These are phyloP conservation scores for Podaxis sp. DNA, from an alignment of 768 basidiomycete species.

Conservation along the genomic window DNA sequence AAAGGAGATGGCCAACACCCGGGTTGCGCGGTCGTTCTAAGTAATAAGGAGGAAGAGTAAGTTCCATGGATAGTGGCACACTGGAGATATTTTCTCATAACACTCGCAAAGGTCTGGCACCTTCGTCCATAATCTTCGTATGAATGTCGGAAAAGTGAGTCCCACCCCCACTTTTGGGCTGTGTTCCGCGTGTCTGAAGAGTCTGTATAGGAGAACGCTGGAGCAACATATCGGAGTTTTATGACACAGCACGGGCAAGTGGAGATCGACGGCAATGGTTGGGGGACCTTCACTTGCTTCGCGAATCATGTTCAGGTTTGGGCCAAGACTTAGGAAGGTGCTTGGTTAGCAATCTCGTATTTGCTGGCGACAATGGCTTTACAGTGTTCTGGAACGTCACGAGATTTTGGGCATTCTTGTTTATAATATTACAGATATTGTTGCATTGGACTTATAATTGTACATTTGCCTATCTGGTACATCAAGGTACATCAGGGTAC, in stretches of 20 bases:
- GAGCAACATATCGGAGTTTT: slow-evolving; percentile 44
- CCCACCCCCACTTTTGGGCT: background rate
- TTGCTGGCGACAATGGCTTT: background rate
- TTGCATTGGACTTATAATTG: slow-evolving; percentile 3
- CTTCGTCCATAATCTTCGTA: slow-evolving; percentile 49
- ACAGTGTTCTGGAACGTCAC: no score
- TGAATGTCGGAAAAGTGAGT: slow-evolving; percentile 67
- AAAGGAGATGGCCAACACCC: slow-evolving; percentile 50
- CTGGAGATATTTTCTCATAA: background rate
- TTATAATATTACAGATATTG: background rate
- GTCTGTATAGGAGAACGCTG: slow-evolving; percentile 32
- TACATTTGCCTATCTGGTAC: slow-evolving; percentile 9
- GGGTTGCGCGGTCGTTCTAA: slow-evolving; percentile 74
- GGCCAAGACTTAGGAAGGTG: slow-evolving; percentile 30
- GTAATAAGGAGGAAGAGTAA: slow-evolving; percentile 51
- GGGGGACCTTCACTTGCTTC: slow-evolving; percentile 65
- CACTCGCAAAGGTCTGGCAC: slow-evolving; percentile 26
- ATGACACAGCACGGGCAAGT: slow-evolving; percentile 47
- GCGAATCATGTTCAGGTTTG: slow-evolving; percentile 61
- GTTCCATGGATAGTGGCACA: slow-evolving; percentile 14
- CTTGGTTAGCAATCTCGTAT: background rate
- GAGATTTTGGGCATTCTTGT: no score
- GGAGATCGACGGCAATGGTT: slow-evolving; percentile 52
- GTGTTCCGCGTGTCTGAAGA: slow-evolving; percentile 9
- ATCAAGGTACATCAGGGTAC: background rate